Percentiles rank a stretch among this genome's conserved stretches.
phyloP scores from a whole-genome alignment of 352 stramenopile genomes.

The Pythium rhizo-oryzae region DNA sequence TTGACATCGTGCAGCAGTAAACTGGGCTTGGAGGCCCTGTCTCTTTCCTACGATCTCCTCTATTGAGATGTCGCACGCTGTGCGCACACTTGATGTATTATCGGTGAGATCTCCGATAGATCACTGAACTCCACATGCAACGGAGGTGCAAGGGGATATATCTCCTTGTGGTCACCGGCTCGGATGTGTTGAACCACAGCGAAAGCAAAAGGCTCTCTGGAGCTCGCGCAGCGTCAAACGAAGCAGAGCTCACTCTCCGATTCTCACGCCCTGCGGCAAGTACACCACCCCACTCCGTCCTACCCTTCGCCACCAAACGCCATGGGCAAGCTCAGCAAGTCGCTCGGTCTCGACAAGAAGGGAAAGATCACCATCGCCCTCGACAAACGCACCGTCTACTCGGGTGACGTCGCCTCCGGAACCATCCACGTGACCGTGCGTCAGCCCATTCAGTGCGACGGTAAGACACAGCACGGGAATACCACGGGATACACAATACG shows the following conservation, averaged over 20 bases:
- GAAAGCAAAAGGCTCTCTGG: too few species aligned
- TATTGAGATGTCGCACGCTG: too few species aligned
- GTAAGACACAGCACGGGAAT: too few species aligned
- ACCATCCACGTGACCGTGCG: constrained; percentile 39
- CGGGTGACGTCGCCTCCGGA: constrained; percentile 51
- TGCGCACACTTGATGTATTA: not conserved
- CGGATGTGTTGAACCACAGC: too few species aligned
- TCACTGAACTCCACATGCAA: too few species aligned
- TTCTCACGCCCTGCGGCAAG: not conserved
- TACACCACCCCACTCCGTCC: not conserved
- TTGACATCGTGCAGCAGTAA: too few species aligned
- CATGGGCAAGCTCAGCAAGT: constrained; percentile 13
- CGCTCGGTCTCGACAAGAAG: constrained; percentile 52
- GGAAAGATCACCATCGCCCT: constrained; percentile 52
- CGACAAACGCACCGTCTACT: constrained; percentile 47
- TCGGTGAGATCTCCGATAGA: not conserved
- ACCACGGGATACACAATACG: too few species aligned
- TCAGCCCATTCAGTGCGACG: constrained; percentile 12
- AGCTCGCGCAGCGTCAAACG: not conserved
- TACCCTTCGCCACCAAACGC: not conserved
- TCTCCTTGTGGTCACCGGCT: too few species aligned
- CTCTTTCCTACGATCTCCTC: too few species aligned
- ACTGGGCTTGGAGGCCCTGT: too few species aligned
- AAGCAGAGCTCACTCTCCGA: not conserved
- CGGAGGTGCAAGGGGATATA: too few species aligned